These are phyloP conservation scores for Podospora pseudoanserina DNA, from an alignment of 495 filamentous ascomycete species.

Conservation along the genomic window DNA sequence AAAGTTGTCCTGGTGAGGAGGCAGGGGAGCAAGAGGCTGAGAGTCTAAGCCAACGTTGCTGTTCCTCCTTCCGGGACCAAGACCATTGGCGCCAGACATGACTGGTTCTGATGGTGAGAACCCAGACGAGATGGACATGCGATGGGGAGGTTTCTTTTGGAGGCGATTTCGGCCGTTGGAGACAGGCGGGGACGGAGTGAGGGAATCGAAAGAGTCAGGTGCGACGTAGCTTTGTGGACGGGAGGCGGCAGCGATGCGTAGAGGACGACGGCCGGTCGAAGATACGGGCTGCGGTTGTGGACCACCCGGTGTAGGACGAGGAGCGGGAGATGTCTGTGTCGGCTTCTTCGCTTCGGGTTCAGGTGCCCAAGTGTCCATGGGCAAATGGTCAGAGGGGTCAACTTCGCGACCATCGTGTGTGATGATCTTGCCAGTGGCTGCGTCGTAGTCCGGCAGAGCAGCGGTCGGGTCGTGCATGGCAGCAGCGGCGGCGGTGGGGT, in stretches of 20 bases:
- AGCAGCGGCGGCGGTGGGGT: slow-evolving; percentile 50
- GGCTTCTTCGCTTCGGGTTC: slow-evolving; percentile 77
- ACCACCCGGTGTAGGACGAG: slow-evolving; percentile 43
- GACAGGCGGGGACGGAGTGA: slow-evolving; percentile 20
- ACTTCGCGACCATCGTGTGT: slow-evolving; percentile 81
- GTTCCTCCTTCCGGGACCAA: slow-evolving; percentile 15
- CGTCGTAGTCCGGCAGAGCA: slow-evolving; percentile 37
- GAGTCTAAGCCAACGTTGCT: slow-evolving; percentile 22
- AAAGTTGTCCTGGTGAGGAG: slow-evolving; percentile 43
- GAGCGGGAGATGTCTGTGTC: slow-evolving; percentile 47
- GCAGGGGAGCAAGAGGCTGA: slow-evolving; percentile 42
- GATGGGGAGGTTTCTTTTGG: slow-evolving; percentile 53
- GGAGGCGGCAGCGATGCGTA: slow-evolving; percentile 27
- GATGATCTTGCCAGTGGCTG: slow-evolving; percentile 61
- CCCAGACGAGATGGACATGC: slow-evolving; percentile 39
- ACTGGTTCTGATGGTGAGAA: slow-evolving; percentile 21
- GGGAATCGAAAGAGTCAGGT: slow-evolving; percentile 25
- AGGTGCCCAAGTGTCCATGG: slow-evolving; percentile 86
- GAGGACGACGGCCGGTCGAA: slow-evolving; percentile 23
- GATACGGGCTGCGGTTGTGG: slow-evolving; percentile 45
- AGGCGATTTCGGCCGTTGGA: slow-evolving; percentile 52
- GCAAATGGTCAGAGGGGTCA: slow-evolving; percentile 90
- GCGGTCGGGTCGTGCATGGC: slow-evolving; percentile 27
- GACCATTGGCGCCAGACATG: slow-evolving; percentile 36
- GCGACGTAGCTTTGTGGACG: slow-evolving; percentile 9